Evolutionary conservation across 2,329 filamentous ascomycete species (phyloP).

Genomic region (Phoma sp.): DNA sequence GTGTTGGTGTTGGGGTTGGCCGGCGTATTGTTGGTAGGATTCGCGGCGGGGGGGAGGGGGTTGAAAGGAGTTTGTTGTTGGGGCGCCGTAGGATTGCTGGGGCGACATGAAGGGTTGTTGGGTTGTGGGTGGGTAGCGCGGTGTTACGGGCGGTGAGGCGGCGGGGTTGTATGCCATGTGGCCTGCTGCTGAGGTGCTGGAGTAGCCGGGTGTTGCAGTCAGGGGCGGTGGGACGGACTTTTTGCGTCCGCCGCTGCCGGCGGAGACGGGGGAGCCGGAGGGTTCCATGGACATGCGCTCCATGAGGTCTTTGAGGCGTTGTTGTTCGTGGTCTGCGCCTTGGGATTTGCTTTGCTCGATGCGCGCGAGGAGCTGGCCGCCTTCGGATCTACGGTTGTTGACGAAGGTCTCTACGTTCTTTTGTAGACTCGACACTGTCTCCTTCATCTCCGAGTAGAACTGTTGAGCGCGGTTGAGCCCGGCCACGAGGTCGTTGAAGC

Average conservation of each 20-base stretch:
- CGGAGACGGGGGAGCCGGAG: constrained; percentile 44
- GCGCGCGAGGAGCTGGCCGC: constrained; percentile 83
- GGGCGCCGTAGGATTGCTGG: constrained; percentile 33
- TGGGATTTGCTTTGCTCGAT: constrained; percentile 82
- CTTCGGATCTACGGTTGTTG: constrained; percentile 90
- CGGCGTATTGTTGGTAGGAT: constrained; percentile 40
- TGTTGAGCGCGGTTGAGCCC: constrained; percentile 87
- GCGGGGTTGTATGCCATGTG: constrained; percentile 61
- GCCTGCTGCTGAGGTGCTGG: constrained; percentile 39
- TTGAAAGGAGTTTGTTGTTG: constrained; percentile 39
- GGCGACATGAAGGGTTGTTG: constrained; percentile 45
- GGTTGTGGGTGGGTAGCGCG: constrained; percentile 51
- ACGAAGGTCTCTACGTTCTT: constrained; percentile 98
- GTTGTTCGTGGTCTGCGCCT: constrained; percentile 82
- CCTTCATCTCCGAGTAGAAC: constrained; percentile 96
- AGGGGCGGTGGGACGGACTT: constrained; percentile 53
- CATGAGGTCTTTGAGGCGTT: constrained; percentile 88
- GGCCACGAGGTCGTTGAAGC: constrained; percentile 87
- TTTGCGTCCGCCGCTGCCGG: constrained; percentile 35
- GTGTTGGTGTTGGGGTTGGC: constrained; percentile 23
- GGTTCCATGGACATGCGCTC: constrained; percentile 88
- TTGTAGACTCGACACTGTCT: constrained; percentile 87
- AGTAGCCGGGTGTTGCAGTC: constrained; percentile 41
- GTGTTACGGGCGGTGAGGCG: constrained; percentile 56
- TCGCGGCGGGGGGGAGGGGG: constrained; percentile 42